A percentile compares a stretch with the other conserved stretches of the same genome.
Conservation (phyloP, 164 flowering plant species). For the Saururus chinensis region DNA sequence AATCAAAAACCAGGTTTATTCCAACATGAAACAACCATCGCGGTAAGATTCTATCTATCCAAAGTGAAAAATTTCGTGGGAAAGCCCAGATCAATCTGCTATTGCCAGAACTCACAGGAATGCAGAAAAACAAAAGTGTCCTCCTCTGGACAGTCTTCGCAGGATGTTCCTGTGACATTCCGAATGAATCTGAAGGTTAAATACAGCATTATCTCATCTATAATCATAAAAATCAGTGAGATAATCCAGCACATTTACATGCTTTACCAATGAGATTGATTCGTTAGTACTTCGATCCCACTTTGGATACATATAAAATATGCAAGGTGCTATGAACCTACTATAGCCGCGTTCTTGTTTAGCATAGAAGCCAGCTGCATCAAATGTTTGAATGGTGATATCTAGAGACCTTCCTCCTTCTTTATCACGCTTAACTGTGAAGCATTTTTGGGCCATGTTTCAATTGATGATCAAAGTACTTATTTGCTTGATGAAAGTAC, state of each 20-base stretch:
- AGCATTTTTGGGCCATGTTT: background rate
- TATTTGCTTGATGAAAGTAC: no score
- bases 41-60: constrained; percentile 63
- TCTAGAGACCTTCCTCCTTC: constrained; percentile 80
- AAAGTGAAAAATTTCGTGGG: constrained; percentile 71
- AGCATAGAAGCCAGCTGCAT: constrained; percentile 42
- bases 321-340: constrained; percentile 58
- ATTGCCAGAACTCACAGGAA: constrained; percentile 84
- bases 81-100: constrained; percentile 80
- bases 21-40: constrained; percentile 78
- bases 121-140: constrained; percentile 46
- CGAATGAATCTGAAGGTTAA: constrained; percentile 1
- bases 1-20: constrained; percentile 73
- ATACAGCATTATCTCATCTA: background rate
- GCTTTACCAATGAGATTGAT: constrained; percentile 18
- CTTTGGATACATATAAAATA: constrained; percentile 29
- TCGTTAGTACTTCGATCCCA: constrained; percentile 14
- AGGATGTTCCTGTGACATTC: constrained; percentile 20
- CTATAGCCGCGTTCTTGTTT: constrained; percentile 31
- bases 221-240: background rate
- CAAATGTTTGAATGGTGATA: constrained; percentile 32
- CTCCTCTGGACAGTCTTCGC: constrained; percentile 9
- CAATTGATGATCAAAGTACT: background rate
- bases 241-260: background rate
- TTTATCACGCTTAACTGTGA: constrained; percentile 55